These are phyloP conservation scores for Vicia faba DNA, from an alignment of 306 rosid species.

Conservation along the genomic window DNA sequence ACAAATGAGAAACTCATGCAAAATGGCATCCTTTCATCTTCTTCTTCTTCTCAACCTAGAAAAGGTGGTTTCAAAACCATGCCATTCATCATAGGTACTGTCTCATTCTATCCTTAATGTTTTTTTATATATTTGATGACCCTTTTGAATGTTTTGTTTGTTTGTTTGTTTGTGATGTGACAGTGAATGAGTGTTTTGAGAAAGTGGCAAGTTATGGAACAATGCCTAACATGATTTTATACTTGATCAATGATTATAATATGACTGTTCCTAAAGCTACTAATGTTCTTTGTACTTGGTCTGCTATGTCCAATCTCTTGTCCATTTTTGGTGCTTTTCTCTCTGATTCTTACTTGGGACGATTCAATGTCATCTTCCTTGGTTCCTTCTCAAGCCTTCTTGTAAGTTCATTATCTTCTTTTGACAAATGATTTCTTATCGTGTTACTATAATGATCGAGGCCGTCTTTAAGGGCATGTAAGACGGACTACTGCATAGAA, in stretches of 20 bases:
- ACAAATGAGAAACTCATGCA: constrained; percentile 7
- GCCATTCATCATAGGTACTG: constrained; percentile 61
- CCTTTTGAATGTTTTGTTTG: neutral
- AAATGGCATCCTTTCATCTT: constrained; percentile 7
- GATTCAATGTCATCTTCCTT: constrained; percentile 45
- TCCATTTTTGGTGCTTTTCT: constrained; percentile 57
- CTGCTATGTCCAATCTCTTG: constrained; percentile 47
- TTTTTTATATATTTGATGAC: neutral
- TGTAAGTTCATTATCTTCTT: constrained; percentile 33
- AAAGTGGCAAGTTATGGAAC: constrained; percentile 53
- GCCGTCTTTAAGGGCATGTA: too few relatives aligned
- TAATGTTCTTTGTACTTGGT: constrained; percentile 46
- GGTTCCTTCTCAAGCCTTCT: constrained; percentile 55
- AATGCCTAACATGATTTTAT: constrained; percentile 55
- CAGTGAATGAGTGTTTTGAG: constrained; percentile 58
- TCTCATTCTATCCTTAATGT: neutral
- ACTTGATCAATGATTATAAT: constrained; percentile 42
- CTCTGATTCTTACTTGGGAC: constrained; percentile 56
- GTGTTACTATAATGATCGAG: constrained; percentile 2
- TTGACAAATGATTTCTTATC: constrained; percentile 8
- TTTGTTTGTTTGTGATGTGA: neutral
- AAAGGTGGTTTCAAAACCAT: constrained; percentile 57
- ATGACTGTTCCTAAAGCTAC: constrained; percentile 42
- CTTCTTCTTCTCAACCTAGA: constrained; percentile 24
- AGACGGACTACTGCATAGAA: too few relatives aligned